Base-by-base conservation (phyloP, 2,329 filamentous ascomycete species). In the Penicillium sp. region DNA sequence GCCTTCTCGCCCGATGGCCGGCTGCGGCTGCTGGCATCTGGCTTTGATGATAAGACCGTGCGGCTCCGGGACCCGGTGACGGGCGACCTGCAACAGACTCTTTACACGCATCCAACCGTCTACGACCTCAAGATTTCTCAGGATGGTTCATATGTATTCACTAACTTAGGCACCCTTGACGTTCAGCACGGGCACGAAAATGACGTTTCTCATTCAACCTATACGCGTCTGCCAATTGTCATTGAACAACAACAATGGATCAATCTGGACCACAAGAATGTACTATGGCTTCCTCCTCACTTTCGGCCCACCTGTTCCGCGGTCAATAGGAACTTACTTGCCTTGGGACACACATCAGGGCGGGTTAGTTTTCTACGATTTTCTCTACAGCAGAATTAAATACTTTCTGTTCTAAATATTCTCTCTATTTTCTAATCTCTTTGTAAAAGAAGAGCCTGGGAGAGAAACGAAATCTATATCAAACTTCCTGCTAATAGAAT, bases 41-140 rank as follows among this genome's bases (percentile, higher is more conserved):
- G 15, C 3, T 52, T 34, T 21, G 3, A 7, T 17, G 58, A 52
- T 39, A n/a, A 43, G 7, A 48, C 27, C 15, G 23, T 54, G n/a
- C 39, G 37, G 17, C 40, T 54, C 26, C 58, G 55, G 58, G 47
- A 61, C 20, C 15, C 42, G 4, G 23, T 26, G 1, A 59, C 53
- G 6, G 60, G 56, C 7, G 29, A 15, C 5, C 33, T 47, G 6
- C 43, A 40, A 24, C 49, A 51, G 23, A 54, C 33, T 18, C 37
- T 59, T 20, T n/a, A n/a, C n/a, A n/a, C n/a, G n/a, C n/a, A n/a
- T n/a, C n/a, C n/a, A n/a, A n/a, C n/a, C n/a, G n/a, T n/a, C n/a
- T n/a, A n/a, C n/a, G n/a, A n/a, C n/a, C n/a, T n/a, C n/a, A n/a
- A n/a, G n/a, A n/a, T n/a, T n/a, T n/a, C n/a, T n/a, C n/a, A n/a